phyloP scores from a whole-genome alignment of 176 grass and related monocot genomes.

The Oryza nivara region DNA sequence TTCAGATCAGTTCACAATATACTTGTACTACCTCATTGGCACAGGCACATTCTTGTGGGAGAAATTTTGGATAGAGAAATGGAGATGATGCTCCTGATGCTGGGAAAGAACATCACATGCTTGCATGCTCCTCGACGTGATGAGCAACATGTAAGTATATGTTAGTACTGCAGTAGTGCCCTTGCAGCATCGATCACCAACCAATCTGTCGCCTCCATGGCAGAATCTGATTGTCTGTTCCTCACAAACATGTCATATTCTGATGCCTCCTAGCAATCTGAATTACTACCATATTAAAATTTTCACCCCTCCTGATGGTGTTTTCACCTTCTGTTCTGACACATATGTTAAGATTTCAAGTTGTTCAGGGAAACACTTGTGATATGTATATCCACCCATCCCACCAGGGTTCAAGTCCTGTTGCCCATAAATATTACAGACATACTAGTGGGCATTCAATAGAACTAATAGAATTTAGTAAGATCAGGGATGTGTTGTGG shows the following conservation, averaged over 20 bases:
- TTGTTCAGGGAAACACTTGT: no score
- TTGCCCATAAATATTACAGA: no score
- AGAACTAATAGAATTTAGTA: no score
- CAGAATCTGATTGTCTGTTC: constrained; percentile 46
- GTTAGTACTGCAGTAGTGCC: no score
- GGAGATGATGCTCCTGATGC: not conserved
- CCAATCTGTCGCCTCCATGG: constrained; percentile 6
- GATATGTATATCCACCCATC: no score
- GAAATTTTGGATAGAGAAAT: not conserved
- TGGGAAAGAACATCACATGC: constrained; percentile 30
- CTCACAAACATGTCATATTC: constrained; percentile 38
- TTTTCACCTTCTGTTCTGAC: not conserved
- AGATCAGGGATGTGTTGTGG: no score
- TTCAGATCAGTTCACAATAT: not conserved
- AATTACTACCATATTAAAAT: not conserved
- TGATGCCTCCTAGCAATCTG: not conserved
- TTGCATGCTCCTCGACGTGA: constrained; percentile 30
- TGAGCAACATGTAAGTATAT: not conserved
- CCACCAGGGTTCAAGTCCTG: no score
- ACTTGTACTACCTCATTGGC: not conserved
- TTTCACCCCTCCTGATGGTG: not conserved
- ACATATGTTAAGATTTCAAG: not conserved
- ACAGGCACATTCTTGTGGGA: not conserved
- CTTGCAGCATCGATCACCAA: not conserved
- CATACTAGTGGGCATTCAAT: no score